A percentile compares a stretch with the other conserved stretches of the same genome.
These are phyloP conservation scores for Talaromyces funiculosus DNA, from an alignment of 2,329 filamentous ascomycete genomes.

Conservation along the genomic window DNA sequence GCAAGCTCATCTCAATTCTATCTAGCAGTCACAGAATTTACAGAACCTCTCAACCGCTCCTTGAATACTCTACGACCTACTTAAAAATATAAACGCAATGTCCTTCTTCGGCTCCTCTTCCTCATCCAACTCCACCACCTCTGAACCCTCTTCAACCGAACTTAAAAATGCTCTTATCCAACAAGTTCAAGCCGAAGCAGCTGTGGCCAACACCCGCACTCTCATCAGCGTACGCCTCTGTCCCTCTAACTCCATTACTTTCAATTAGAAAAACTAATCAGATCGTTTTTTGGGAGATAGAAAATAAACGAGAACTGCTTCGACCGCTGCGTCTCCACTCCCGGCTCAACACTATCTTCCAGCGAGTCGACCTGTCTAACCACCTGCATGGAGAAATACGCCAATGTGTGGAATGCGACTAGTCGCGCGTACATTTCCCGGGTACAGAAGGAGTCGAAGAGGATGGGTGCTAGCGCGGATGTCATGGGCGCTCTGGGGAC, in stretches of 20 bases:
- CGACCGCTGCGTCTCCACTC: constrained; percentile 65
- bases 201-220: constrained; percentile 61
- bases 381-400: constrained; percentile 80
- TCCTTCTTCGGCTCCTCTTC: constrained; percentile 35
- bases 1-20: background rate
- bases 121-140: constrained; percentile 22
- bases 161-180: constrained; percentile 55
- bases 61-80: too few species aligned
- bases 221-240: constrained; percentile 59
- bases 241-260: background rate
- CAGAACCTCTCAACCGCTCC: too few species aligned
- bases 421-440: constrained; percentile 61
- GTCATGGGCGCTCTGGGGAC: background rate
- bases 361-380: constrained; percentile 66
- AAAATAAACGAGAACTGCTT: constrained; percentile 81
- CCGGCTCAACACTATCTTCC: constrained; percentile 60
- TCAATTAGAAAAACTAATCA: too few species aligned
- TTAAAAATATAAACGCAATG: too few species aligned
- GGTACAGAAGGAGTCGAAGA: constrained; percentile 55
- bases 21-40: too few species aligned
- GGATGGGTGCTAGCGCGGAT: constrained; percentile 25
- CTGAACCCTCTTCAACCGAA: constrained; percentile 22
- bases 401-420: constrained; percentile 70
- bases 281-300: constrained; percentile 21
- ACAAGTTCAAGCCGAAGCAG: constrained; percentile 59